These are phyloP conservation scores for Musa schizocarpa DNA, from an alignment of 176 grass and related monocot genomes.

Conservation along the genomic window DNA sequence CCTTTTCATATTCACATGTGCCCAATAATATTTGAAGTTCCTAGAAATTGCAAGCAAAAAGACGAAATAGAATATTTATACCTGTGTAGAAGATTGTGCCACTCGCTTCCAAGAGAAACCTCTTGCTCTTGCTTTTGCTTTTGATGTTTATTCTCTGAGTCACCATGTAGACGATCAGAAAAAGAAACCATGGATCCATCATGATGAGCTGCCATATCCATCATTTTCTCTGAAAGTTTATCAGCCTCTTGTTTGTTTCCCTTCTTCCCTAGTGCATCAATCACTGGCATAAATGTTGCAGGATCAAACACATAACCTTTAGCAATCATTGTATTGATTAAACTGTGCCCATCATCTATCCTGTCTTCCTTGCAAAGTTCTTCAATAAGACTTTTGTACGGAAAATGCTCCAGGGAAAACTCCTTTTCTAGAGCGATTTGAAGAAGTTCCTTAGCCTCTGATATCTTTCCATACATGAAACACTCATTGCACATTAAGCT, in stretches of 20 bases:
- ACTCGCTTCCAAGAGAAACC: conserved; percentile 42
- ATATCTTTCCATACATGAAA: conserved; percentile 45
- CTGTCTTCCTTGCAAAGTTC: conserved; percentile 57
- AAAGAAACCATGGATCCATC: conserved; percentile 12
- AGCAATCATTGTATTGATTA: conserved; percentile 58
- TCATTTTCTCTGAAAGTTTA: conserved; percentile 75
- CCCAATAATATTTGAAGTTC: conserved; percentile 12
- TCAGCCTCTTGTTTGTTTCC: conserved; percentile 79
- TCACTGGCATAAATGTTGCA: conserved; percentile 64
- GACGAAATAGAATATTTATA: conserved; percentile 23
- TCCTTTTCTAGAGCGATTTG: conserved; percentile 57
- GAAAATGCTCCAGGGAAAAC: conserved; percentile 67
- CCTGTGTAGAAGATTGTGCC: conserved; percentile 71
- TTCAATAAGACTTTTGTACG: conserved; percentile 56
- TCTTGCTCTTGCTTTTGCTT: conserved; percentile 29
- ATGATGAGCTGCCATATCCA: conserved; percentile 50
- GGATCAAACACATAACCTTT: conserved; percentile 75
- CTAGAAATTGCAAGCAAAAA: neutral
- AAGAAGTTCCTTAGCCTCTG: conserved; percentile 50
- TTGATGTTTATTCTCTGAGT: conserved; percentile 10
- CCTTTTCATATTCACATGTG: neutral
- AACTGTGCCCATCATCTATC: conserved; percentile 36
- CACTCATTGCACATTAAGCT: conserved; percentile 69
- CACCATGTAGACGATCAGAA: conserved; percentile 6
- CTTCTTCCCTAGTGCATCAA: conserved; percentile 56